These are phyloP conservation scores for Xylaria digitata DNA, from an alignment of 2,329 filamentous ascomycete species.

Conservation along the genomic window DNA sequence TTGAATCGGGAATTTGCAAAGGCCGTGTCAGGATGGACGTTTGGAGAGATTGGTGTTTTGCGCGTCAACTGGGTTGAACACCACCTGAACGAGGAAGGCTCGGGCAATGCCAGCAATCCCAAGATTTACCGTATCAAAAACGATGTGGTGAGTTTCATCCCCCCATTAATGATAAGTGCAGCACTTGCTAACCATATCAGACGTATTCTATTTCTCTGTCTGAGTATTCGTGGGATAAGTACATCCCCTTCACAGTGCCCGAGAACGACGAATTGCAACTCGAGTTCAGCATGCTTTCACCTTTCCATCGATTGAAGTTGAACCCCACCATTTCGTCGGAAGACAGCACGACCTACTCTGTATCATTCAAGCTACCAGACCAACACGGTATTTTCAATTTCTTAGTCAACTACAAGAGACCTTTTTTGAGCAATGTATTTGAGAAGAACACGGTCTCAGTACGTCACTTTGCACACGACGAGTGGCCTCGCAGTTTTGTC, in stretches of 20 bases:
- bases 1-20: constrained; percentile 88
- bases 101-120: constrained; percentile 76
- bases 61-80: constrained; percentile 87
- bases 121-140: constrained; percentile 95
- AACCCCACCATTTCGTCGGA: constrained; percentile 65
- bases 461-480: constrained; percentile 95
- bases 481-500: constrained; percentile 90
- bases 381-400: constrained; percentile 99
- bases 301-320: constrained; percentile 90
- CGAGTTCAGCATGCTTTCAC: constrained; percentile 98
- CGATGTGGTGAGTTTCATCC: constrained; percentile 79
- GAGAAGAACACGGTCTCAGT: constrained; percentile 97
- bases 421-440: constrained; percentile 88
- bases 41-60: constrained; percentile 91
- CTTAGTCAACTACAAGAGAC: constrained; percentile 95
- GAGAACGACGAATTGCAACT: constrained; percentile 83
- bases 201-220: constrained; percentile 89
- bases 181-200: constrained; percentile 57
- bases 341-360: constrained; percentile 78
- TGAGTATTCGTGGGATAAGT: constrained; percentile 81
- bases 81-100: constrained; percentile 68
- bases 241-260: constrained; percentile 77
- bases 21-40: constrained; percentile 91
- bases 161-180: background rate
- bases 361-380: constrained; percentile 85